Evolutionary conservation across 2,329 filamentous ascomycete genomes (phyloP), one percentile per base, ranked within the genome.

Genomic region (Neocatenulostroma microsporum): DNA sequence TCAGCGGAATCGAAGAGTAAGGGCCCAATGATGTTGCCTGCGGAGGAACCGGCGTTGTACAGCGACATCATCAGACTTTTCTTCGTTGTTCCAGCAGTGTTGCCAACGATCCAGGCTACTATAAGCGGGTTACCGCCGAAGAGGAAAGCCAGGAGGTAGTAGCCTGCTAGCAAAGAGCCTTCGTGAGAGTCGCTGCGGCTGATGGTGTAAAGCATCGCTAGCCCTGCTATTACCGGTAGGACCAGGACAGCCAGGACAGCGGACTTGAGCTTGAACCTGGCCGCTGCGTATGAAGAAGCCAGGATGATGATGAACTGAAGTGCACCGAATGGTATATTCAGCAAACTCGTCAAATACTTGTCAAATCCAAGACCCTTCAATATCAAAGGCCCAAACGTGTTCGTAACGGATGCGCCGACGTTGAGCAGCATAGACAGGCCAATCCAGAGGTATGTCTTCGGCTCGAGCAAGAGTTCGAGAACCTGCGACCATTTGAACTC

Each of bases 21-120:
- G 0, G 78, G 79, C 0, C 78, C 80, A 49, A 83, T 67, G 39
- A 84, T 80, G 53, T 82, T 82, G 3, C 80, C 80, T 1, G 46
- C 39, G 6, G 76, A 72, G 2, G 70, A 68, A 0, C 73, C 78
- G 1, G 73, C 76, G 47, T 80, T 78, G 63, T 74, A 82, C 1
- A 80, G 59, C 0, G 72, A 74, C 68, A 81, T 77, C 25, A 77
- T 68, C 32, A 74, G 66, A 0, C 76, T 76, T 51, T 79, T 80
- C 58, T 84, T 82, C 3, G 78, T 82, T 12, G 71, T 74, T 5
- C 80, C 80, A 0, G 68, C 80, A 0, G 77, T 82, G 54, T 84
- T 84, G 6, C 72, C 76, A 5, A 82, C 69, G 39, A 82, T 77
- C 80, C 80, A 84, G 0, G 74, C 70, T 0, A 82, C 73, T 18